These are phyloP conservation scores for Paecilomyces niveus DNA, from an alignment of 2,329 filamentous ascomycete species.

Conservation along the genomic window DNA sequence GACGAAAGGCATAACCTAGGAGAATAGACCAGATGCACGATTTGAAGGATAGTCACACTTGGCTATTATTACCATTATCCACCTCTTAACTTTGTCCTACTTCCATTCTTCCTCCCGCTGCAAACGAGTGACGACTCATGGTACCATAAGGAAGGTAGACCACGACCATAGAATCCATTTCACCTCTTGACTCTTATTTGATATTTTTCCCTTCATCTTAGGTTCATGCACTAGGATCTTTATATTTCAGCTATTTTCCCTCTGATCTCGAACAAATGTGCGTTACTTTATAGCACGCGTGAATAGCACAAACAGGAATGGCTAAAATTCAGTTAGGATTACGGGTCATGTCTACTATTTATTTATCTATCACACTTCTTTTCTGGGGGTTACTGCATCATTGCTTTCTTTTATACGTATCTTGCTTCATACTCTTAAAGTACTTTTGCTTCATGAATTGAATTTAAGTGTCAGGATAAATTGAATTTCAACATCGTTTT, in stretches of 20 bases:
- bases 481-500: too few species aligned
- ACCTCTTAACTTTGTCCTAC: not conserved
- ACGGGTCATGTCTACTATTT: not conserved
- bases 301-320: not conserved
- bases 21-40: not conserved
- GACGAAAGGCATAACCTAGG: constrained; percentile 14
- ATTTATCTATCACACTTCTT: not conserved
- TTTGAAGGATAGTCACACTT: constrained; percentile 8
- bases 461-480: too few species aligned
- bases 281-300: too few species aligned
- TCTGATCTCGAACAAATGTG: not conserved
- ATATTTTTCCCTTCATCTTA: not conserved
- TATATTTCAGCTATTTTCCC: not conserved
- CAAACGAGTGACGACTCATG: not conserved
- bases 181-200: not conserved
- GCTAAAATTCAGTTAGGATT: not conserved
- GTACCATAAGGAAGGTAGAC: not conserved
- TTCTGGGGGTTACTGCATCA: not conserved
- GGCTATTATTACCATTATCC: constrained; percentile 1
- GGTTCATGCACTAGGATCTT: not conserved
- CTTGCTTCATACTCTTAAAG: not conserved
- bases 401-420: not conserved
- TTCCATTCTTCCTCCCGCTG: not conserved
- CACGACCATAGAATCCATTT: not conserved
- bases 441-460: too few species aligned